Evolutionary conservation across 2,329 filamentous ascomycete species (phyloP).

Genomic region (Phialophora chinensis): DNA sequence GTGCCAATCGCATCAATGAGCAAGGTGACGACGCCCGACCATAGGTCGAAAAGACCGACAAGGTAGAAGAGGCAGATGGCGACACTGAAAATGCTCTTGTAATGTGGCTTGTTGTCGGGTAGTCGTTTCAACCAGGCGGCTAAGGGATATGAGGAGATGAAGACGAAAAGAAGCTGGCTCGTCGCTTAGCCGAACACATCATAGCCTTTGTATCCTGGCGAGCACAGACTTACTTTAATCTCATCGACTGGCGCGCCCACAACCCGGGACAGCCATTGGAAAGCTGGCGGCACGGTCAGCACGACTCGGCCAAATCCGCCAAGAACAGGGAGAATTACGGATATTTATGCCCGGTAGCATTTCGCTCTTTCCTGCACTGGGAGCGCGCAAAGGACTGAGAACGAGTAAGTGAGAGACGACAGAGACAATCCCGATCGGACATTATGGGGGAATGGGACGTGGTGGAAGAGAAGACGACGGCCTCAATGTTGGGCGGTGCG

Average conservation of each 20-base stretch:
- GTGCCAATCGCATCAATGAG: slow-evolving; percentile 77
- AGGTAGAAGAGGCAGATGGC: slow-evolving; percentile 85
- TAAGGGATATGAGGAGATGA: slow-evolving; percentile 89
- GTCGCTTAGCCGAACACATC: not conserved
- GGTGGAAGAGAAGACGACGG: not conserved
- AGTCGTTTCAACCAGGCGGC: slow-evolving; percentile 87
- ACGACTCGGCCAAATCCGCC: slow-evolving; percentile 12
- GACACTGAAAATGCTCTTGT: slow-evolving; percentile 89
- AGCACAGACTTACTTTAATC: slow-evolving; percentile 62
- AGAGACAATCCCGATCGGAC: not conserved
- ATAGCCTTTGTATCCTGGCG: not conserved
- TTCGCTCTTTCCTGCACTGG: slow-evolving; percentile 26
- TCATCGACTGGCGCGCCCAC: slow-evolving; percentile 71
- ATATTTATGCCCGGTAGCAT: slow-evolving; percentile 71
- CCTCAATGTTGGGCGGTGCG: not conserved
- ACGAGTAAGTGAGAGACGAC: slow-evolving; percentile 7
- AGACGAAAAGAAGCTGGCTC: slow-evolving; percentile 74
- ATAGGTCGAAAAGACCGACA: slow-evolving; percentile 90
- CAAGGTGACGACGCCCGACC: slow-evolving; percentile 79
- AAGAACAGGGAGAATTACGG: slow-evolving; percentile 51
- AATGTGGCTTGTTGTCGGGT: slow-evolving; percentile 79
- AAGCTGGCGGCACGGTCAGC: slow-evolving; percentile 55
- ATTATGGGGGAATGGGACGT: not conserved
- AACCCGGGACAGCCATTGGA: slow-evolving; percentile 61
- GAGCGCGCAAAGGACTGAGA: not conserved